These are phyloP conservation scores for Boletus hoseneyae DNA, from an alignment of 1,284 basidiomycete genomes.

Conservation along the genomic window DNA sequence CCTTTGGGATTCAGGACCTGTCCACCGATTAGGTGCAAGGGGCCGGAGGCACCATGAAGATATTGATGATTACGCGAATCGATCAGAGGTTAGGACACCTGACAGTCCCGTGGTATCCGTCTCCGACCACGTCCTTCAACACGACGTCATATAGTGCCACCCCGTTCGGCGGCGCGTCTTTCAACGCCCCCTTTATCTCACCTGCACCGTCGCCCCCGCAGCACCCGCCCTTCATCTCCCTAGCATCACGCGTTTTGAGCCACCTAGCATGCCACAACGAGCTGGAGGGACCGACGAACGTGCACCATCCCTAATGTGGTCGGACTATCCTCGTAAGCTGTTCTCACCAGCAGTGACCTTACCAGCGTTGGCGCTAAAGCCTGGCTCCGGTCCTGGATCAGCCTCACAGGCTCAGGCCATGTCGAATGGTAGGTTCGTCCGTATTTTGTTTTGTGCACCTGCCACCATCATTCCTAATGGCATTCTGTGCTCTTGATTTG, in stretches of 20 bases:
- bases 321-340: not conserved
- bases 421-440: not conserved
- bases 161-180: not conserved
- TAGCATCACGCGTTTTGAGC: not conserved
- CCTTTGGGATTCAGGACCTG: too few relatives aligned
- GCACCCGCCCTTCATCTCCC: not conserved
- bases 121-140: not conserved
- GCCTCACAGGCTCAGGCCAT: not conserved
- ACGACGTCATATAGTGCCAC: not conserved
- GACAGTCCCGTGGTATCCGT: not conserved
- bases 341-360: not conserved
- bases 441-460: too few relatives aligned
- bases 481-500: too few relatives aligned
- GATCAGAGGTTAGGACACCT: too few relatives aligned
- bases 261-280: not conserved
- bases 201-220: not conserved
- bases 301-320: not conserved
- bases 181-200: not conserved
- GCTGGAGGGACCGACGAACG: not conserved
- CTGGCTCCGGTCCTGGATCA: not conserved
- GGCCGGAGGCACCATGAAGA: too few relatives aligned
- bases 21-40: too few relatives aligned
- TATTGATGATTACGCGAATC: too few relatives aligned
- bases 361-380: not conserved
- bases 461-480: too few relatives aligned